Base-by-base conservation (phyloP, 169 alveolate species). In the Besnoitia besnoiti region DNA sequence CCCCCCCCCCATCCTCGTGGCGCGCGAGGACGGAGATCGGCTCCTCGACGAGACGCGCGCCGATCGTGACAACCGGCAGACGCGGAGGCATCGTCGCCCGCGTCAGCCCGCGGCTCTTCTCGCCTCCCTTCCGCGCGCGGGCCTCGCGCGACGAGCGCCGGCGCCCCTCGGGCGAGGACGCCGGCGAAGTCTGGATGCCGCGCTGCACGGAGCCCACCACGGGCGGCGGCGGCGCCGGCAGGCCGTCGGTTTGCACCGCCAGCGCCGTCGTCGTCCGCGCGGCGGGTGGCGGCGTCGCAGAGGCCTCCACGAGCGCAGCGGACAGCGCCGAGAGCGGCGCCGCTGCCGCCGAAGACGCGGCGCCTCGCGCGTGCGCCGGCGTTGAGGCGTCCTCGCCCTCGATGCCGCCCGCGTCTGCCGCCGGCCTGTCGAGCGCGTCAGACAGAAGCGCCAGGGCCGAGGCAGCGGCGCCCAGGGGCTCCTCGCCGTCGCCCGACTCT, bases 101-200 rank as follows among this genome's bases (percentile, higher is more conserved):
- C 5, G n/a, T n/a, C 27, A n/a, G 14, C 3, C 82, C 24, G 39
- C 80, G 67, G 30, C 30, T n/a, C n/a, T 55, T 21, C n/a, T 55
- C 67, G 67, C 67, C 27, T 5, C 67, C 33, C 27, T n/a, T n/a
- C 7, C 67, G 67, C 67, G 33, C 33, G 24, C 33, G 24, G 67
- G 67, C 67, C n/a, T n/a, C n/a, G n/a, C n/a, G n/a, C n/a, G n/a
- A n/a, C 67, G 24, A 51, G 67, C n/a, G 67, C 67, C 67, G 67
- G 24, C 46, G 82, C 39, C 24, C 16, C 82, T 73, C 82, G 8
- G 87, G 87, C 1, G 87, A 77, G 16, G 87, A 77, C 12, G 55
- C 59, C 75, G 82, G 85, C 40, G 91, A 87, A n/a, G 91, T 87
- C 67, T 87, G 91, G 85, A 87, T 87, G 46, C 91, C 91, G n/a